phyloP scores from a whole-genome alignment of 306 rosid species.

The Prunus fruticosa region DNA sequence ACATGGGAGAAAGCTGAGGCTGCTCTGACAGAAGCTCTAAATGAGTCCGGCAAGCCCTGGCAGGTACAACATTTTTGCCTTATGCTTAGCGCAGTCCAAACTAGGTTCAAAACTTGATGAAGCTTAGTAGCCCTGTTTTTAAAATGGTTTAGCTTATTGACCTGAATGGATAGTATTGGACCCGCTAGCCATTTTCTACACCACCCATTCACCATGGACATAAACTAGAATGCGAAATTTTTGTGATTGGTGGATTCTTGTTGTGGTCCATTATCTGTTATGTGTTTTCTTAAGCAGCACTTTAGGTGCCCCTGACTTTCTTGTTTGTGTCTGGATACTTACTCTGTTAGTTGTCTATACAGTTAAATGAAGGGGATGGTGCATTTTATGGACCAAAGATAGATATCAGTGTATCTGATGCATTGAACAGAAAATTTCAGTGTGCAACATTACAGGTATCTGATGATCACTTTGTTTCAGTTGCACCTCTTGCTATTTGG shows the following conservation, averaged over 20 bases:
- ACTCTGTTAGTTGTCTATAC: slow-evolving; percentile 26
- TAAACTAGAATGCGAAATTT: not conserved
- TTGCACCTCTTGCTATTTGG: not conserved
- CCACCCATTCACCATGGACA: not conserved
- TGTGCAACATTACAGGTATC: slow-evolving; percentile 95
- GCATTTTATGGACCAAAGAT: slow-evolving; percentile 97
- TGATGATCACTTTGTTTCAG: not conserved
- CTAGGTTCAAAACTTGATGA: not conserved
- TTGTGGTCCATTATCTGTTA: not conserved
- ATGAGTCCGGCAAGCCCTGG: slow-evolving; percentile 90
- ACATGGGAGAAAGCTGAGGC: slow-evolving; percentile 95
- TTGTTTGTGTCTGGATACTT: slow-evolving; percentile 22
- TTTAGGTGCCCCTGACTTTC: slow-evolving; percentile 8
- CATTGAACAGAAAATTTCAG: slow-evolving; percentile 79
- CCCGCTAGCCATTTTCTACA: not conserved
- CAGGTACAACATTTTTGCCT: slow-evolving; percentile 45
- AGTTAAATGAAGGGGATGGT: slow-evolving; percentile 91
- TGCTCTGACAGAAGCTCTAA: slow-evolving; percentile 76
- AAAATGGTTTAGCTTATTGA: not conserved
- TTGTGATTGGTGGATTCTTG: not conserved
- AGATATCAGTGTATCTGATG: slow-evolving; percentile 91
- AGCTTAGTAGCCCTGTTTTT: not conserved
- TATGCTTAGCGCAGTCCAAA: not conserved
- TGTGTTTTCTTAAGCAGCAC: slow-evolving; percentile 7
- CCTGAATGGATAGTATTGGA: not conserved